phyloP scores from a whole-genome alignment of 805 yeast species.

The Candida montana region DNA sequence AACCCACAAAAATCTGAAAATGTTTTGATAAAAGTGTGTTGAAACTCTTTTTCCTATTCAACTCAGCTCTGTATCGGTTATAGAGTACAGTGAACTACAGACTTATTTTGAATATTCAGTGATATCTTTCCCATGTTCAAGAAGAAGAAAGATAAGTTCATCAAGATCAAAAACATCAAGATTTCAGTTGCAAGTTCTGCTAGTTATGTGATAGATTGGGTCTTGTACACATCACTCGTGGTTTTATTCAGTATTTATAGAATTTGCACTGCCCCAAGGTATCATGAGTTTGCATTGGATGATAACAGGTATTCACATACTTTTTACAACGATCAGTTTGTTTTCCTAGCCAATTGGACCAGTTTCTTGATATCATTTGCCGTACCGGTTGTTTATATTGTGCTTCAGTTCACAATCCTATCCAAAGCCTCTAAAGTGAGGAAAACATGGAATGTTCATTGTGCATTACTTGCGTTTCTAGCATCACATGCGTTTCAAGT shows the following conservation, averaged over 20 bases:
- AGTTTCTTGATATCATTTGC: conserved; percentile 25
- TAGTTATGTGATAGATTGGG: conserved; percentile 30
- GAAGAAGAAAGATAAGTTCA: conserved; percentile 19
- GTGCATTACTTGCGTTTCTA: conserved; percentile 30
- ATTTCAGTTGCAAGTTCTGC: conserved; percentile 26
- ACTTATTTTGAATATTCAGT: no score
- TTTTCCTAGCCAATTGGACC: conserved; percentile 29
- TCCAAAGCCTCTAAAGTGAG: conserved; percentile 17
- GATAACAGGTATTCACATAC: conserved; percentile 31
- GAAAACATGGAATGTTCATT: conserved; percentile 38
- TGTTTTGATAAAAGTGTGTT: no score
- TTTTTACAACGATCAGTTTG: conserved; percentile 28
- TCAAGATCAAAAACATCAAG: conserved; percentile 21
- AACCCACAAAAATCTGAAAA: no score
- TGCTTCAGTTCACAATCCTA: conserved; percentile 17
- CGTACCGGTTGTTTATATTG: conserved; percentile 25
- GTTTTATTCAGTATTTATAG: conserved; percentile 27
- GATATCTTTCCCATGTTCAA: conserved; percentile 1
- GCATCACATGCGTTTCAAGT: conserved; percentile 36
- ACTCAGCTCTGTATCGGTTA: no score
- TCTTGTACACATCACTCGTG: conserved; percentile 18
- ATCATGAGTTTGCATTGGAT: conserved; percentile 35
- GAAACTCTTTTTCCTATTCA: no score
- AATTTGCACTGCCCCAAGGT: conserved; percentile 30
- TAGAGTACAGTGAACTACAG: no score